Conservation (phyloP, 1,284 basidiomycete species). For the Xerocomus amazonicus region DNA sequence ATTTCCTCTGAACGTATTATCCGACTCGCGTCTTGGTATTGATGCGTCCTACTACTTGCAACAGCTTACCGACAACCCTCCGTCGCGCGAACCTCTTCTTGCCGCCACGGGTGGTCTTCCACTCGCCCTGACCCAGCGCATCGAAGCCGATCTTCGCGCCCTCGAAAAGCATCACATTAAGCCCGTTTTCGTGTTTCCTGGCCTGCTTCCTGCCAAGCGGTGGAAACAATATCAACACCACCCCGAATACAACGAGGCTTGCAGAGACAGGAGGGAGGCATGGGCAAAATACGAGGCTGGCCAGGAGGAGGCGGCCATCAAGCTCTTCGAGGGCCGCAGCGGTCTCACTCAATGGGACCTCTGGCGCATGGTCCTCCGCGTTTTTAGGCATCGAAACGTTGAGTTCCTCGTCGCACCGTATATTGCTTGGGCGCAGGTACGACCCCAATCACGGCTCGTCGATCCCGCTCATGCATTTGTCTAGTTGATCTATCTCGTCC, state of each 20-base stretch:
- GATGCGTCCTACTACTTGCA: conserved; percentile 92
- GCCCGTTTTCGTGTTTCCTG: conserved; percentile 96
- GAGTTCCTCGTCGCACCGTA: conserved; percentile 98
- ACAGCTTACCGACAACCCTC: conserved; percentile 71
- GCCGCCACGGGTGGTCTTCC: conserved; percentile 94
- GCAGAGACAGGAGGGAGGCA: conserved; percentile 73
- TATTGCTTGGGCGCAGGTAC: conserved; percentile 88
- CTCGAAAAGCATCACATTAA: conserved; percentile 93
- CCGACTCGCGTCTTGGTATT: conserved; percentile 94
- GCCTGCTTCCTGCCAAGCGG: conserved; percentile 69
- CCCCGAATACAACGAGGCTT: conserved; percentile 66
- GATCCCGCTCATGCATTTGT: conserved; percentile 4
- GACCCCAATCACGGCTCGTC: conserved; percentile 4
- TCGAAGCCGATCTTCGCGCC: conserved; percentile 87
- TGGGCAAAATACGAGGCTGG: conserved; percentile 90
- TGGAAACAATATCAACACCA: conserved; percentile 54
- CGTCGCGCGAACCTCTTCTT: conserved; percentile 83
- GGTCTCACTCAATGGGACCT: conserved; percentile 80
- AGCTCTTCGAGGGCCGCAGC: conserved; percentile 69
- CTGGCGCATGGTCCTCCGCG: conserved; percentile 87
- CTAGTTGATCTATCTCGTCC: conserved; percentile 90
- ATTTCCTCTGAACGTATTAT: conserved; percentile 77
- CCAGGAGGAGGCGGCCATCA: conserved; percentile 82
- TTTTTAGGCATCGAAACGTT: conserved; percentile 93
- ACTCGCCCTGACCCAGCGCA: conserved; percentile 78